Conservation (phyloP, 352 stramenopile species). For the Phytophthora cryptogea region DNA sequence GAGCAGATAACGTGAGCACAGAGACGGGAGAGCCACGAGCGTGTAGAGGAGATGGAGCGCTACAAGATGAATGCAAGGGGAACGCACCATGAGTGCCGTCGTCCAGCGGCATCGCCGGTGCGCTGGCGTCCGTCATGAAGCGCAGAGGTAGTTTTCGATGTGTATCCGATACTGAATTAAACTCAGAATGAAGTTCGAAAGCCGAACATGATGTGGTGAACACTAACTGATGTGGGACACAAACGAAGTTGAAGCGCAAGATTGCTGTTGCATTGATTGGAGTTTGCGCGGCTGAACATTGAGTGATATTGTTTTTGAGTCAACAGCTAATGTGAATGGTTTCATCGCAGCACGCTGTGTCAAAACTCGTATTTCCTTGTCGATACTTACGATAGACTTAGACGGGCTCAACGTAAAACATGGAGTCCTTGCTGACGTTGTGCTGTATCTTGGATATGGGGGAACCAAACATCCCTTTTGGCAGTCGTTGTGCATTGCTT, state of each 20-base stretch:
- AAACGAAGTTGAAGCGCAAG: not conserved
- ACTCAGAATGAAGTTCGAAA: slow-evolving; percentile 5
- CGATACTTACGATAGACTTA: not conserved
- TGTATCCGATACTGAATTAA: slow-evolving; percentile 11
- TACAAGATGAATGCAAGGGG: slow-evolving; percentile 6
- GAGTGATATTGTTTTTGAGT: too few species aligned
- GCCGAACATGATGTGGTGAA: not conserved
- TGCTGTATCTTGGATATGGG: slow-evolving; percentile 32
- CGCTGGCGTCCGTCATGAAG: slow-evolving; percentile 34
- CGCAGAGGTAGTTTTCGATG: slow-evolving; percentile 1
- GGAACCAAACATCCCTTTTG: slow-evolving; percentile 45
- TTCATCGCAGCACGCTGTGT: too few species aligned
- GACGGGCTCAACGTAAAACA: slow-evolving; percentile 54
- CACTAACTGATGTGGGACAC: not conserved
- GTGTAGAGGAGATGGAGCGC: slow-evolving; percentile 3
- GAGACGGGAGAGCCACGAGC: not conserved
- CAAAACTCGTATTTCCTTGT: too few species aligned
- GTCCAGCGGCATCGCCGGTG: slow-evolving; percentile 20
- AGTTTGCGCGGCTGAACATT: too few species aligned
- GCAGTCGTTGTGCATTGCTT: slow-evolving; percentile 36
- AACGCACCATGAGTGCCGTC: slow-evolving; percentile 29
- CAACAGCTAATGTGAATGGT: too few species aligned
- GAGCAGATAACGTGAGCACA: slow-evolving; percentile 3
- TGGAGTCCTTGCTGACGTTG: slow-evolving; percentile 61
- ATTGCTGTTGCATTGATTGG: too few species aligned